Conservation (phyloP, 371 early-diverging fungal species). For the Mucor irregularis region DNA sequence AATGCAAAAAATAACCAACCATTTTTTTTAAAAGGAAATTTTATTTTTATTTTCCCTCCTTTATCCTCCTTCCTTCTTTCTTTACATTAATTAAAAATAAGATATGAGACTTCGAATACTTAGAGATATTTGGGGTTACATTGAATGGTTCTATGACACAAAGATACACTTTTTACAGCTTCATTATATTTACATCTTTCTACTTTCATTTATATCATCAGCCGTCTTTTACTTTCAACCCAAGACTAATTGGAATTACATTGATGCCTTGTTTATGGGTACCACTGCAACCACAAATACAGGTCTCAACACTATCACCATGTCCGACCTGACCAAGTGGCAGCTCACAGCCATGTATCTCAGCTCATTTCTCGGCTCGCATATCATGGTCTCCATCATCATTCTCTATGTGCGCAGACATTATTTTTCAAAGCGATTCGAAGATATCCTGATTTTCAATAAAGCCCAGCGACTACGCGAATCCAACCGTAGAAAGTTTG, state of each 20-base stretch:
- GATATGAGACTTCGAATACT: not conserved
- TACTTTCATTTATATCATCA: slow-evolving; percentile 32
- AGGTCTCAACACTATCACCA: slow-evolving; percentile 39
- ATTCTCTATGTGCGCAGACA: slow-evolving; percentile 38
- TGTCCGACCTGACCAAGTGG: slow-evolving; percentile 30
- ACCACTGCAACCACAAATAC: slow-evolving; percentile 41
- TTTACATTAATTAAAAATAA: not conserved
- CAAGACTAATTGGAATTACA: slow-evolving; percentile 35
- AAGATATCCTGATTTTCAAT: slow-evolving; percentile 43
- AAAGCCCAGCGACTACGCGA: slow-evolving; percentile 34
- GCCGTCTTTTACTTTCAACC: slow-evolving; percentile 38
- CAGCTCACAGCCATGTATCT: slow-evolving; percentile 38
- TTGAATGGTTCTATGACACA: slow-evolving; percentile 28
- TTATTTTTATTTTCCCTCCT: not conserved
- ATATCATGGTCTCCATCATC: slow-evolving; percentile 34
- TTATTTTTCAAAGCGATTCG: slow-evolving; percentile 51
- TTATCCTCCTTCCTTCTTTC: slow-evolving; percentile 1
- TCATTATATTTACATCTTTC: slow-evolving; percentile 43
- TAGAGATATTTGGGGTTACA: not conserved
- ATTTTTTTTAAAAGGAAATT: not conserved
- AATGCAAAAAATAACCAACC: not conserved
- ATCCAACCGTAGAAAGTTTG: slow-evolving; percentile 30
- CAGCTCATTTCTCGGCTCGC: slow-evolving; percentile 35
- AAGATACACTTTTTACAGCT: slow-evolving; percentile 45
- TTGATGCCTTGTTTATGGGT: slow-evolving; percentile 47